phyloP scores from a whole-genome alignment of 75 land plant genomes.

The Isoetes taiwanensis region DNA sequence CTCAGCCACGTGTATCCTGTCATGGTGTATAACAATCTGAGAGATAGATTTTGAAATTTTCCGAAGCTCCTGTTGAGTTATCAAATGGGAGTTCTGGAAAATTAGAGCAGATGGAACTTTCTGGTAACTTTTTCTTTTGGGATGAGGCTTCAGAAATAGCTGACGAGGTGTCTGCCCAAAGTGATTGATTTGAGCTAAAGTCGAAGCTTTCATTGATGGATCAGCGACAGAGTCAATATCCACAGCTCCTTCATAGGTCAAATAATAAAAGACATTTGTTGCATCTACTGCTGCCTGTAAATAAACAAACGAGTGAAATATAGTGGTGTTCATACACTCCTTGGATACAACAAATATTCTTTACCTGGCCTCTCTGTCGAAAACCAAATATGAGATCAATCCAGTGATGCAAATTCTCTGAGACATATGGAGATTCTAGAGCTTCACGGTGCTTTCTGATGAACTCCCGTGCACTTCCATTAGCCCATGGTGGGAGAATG shows the following conservation, averaged over 20 bases:
- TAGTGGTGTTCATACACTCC: too few relatives aligned
- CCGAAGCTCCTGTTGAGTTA: conserved; percentile 53
- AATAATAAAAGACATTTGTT: conserved; percentile 91
- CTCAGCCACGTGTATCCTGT: conserved; percentile 61
- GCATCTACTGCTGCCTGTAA: conserved; percentile 95
- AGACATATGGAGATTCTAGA: conserved; percentile 88
- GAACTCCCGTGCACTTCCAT: conserved; percentile 97
- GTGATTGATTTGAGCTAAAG: conserved; percentile 95
- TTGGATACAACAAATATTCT: not conserved
- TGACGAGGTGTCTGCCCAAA: conserved; percentile 99
- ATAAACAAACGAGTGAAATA: not conserved
- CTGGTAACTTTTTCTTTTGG: conserved; percentile 59
- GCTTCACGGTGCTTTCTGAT: conserved; percentile 94
- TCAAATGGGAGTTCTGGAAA: conserved; percentile 34
- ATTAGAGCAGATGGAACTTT: conserved; percentile 41
- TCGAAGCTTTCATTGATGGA: conserved; percentile 96
- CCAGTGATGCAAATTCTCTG: conserved; percentile 99
- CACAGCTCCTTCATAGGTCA: conserved; percentile 96
- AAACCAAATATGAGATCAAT: conserved; percentile 97
- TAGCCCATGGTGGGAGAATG: conserved; percentile 93
- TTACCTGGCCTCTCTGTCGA: conserved; percentile 94
- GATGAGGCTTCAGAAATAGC: conserved; percentile 84
- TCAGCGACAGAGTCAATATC: conserved; percentile 88
- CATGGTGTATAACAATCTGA: conserved; percentile 63
- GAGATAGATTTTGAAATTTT: conserved; percentile 44